Conservation (phyloP, 1,284 basidiomycete genomes). For the Austroboletus novae-zelandiae region DNA sequence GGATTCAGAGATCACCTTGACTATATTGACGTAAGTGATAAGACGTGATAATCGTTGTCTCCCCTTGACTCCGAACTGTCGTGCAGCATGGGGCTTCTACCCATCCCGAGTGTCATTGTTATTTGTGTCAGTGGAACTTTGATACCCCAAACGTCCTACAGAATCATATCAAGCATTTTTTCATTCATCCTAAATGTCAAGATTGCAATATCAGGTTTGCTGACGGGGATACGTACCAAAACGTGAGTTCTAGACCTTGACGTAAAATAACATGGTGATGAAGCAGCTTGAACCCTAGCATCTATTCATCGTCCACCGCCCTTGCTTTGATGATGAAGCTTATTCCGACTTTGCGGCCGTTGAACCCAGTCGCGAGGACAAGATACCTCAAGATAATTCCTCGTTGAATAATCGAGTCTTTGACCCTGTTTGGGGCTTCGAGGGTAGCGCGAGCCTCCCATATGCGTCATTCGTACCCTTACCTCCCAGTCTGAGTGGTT, state of each 20-base stretch:
- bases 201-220: slow-evolving; percentile 28
- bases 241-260: slow-evolving; percentile 19
- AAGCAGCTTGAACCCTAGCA: slow-evolving; percentile 17
- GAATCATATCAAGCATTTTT: slow-evolving; percentile 34
- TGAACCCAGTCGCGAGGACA: slow-evolving; percentile 3
- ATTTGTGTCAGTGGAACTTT: slow-evolving; percentile 36
- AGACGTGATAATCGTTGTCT: background rate
- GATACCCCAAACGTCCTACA: slow-evolving; percentile 27
- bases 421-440: slow-evolving; percentile 30
- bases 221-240: slow-evolving; percentile 32
- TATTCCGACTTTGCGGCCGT: background rate
- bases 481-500: slow-evolving; percentile 31
- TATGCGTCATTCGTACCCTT: slow-evolving; percentile 31
- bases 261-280: background rate
- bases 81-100: slow-evolving; percentile 28
- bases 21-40: slow-evolving; percentile 29
- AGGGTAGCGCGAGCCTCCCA: slow-evolving; percentile 21
- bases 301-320: slow-evolving; percentile 28
- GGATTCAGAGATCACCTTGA: slow-evolving; percentile 31
- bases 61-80: slow-evolving; percentile 7
- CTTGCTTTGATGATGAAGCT: slow-evolving; percentile 14
- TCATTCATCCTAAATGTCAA: slow-evolving; percentile 30
- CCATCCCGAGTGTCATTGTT: slow-evolving; percentile 32
- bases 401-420: slow-evolving; percentile 8
- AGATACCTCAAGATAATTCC: slow-evolving; percentile 6